Conservation (phyloP, 2,329 filamentous ascomycete species). For the Neocatenulostroma microsporum region DNA sequence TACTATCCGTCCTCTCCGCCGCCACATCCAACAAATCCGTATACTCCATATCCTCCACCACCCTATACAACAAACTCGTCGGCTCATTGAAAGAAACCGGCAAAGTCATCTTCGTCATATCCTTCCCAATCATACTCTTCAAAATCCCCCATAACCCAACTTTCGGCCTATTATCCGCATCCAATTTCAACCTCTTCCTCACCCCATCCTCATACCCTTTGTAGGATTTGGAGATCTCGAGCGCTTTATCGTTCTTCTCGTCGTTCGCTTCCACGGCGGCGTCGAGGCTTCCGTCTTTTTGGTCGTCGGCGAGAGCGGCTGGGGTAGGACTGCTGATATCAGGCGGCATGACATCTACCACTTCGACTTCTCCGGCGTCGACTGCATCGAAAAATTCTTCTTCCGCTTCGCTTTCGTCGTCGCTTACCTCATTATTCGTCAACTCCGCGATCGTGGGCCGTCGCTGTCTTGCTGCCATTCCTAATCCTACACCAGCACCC, state of each 20-base stretch:
- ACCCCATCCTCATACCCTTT: slow-evolving; percentile 87
- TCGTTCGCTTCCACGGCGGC: slow-evolving; percentile 29
- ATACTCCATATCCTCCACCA: slow-evolving; percentile 97
- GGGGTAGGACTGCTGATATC: too few species aligned
- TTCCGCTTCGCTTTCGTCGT: slow-evolving; percentile 75
- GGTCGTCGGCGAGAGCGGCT: slow-evolving; percentile 2
- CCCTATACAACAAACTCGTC: slow-evolving; percentile 87
- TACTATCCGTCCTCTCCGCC: slow-evolving; percentile 74
- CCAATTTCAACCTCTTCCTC: slow-evolving; percentile 71
- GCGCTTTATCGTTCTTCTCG: slow-evolving; percentile 34
- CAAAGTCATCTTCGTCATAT: slow-evolving; percentile 99
- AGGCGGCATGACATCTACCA: slow-evolving; percentile 57
- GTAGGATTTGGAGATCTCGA: slow-evolving; percentile 70
- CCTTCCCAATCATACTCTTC: slow-evolving; percentile 99
- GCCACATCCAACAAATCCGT: slow-evolving; percentile 84
- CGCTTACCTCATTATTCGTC: slow-evolving; percentile 58
- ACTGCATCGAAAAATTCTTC: slow-evolving; percentile 98
- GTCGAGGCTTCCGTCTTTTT: slow-evolving; percentile 1
- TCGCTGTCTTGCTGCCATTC: slow-evolving; percentile 41
- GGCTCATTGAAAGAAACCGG: slow-evolving; percentile 98
- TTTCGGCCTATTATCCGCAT: slow-evolving; percentile 85
- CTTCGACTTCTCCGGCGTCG: slow-evolving; percentile 82
- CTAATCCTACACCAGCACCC: slow-evolving; percentile 1
- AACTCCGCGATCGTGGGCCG: slow-evolving; percentile 64
- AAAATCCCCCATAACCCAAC: slow-evolving; percentile 94